phyloP scores from a whole-genome alignment of 805 yeast genomes.

The Suhomyces sp. region DNA sequence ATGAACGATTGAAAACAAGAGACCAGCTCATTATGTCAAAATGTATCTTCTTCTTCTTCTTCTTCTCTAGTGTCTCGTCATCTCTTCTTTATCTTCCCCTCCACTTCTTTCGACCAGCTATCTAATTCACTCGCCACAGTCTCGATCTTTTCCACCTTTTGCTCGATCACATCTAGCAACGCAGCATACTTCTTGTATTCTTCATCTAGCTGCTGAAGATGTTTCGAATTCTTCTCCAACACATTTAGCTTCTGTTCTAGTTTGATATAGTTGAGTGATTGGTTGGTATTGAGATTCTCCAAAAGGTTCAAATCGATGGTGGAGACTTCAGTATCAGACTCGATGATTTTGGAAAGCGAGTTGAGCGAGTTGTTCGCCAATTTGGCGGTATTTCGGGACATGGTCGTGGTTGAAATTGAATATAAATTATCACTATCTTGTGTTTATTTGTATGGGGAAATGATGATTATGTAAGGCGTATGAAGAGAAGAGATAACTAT shows the following conservation, averaged over 20 bases:
- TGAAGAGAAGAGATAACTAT: no score
- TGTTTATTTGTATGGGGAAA: no score
- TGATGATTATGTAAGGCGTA: no score
- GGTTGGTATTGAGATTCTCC: slow-evolving; percentile 58
- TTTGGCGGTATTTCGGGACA: slow-evolving; percentile 30
- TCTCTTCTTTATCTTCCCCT: background rate
- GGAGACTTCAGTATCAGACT: slow-evolving; percentile 42
- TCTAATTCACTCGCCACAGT: slow-evolving; percentile 56
- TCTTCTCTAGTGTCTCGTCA: background rate
- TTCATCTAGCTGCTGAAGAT: slow-evolving; percentile 2
- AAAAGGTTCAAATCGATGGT: slow-evolving; percentile 48
- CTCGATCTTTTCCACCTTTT: slow-evolving; percentile 42
- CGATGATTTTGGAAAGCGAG: slow-evolving; percentile 31
- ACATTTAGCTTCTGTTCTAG: slow-evolving; percentile 39
- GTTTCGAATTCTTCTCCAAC: slow-evolving; percentile 42
- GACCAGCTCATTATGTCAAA: no score
- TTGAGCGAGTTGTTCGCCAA: slow-evolving; percentile 30
- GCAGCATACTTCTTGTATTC: slow-evolving; percentile 26
- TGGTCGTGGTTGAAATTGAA: no score
- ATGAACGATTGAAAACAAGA: no score
- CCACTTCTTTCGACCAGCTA: slow-evolving; percentile 58
- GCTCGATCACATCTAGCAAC: slow-evolving; percentile 30
- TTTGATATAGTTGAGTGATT: slow-evolving; percentile 51
- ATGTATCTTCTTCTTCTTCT: background rate
- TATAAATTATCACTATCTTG: background rate